Evolutionary conservation across 441 rosid genomes (phyloP), one percentile per base, ranked within the genome.

Genomic region (Francoa sonchifolia): DNA sequence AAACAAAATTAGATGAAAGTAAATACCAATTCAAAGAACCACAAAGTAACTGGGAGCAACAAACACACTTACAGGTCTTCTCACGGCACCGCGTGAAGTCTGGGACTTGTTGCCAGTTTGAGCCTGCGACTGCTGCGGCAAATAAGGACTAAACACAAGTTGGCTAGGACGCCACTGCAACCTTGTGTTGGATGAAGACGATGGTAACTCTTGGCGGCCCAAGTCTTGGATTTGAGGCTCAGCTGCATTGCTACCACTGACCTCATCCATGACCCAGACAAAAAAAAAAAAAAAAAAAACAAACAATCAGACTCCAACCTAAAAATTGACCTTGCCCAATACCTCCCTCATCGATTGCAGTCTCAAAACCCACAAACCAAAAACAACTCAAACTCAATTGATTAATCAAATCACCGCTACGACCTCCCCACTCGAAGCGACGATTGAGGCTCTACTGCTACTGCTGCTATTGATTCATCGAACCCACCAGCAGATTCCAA

Each of bases 31-130:
- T 23, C 38, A 32, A 17, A 38, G 13, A 41, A 36, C 10, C 8
- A 35, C 17, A n/a, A n/a, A n/a, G 6, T n/a, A 12, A 39, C 41
- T 34, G 29, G 50, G 17, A n/a, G n/a, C n/a, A n/a, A n/a, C n/a
- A n/a, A n/a, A n/a, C n/a, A 19, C 19, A 67, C 99, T 74, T 50
- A 92, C 99, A 50, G 96, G 64, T 62, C 66, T 77, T 65, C 73
- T 69, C 33, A 66, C 80, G 34, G 47, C 59, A 42, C 72, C 71
- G 27, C 64, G 77, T 66, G 69, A 73, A 48, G 52, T 61, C 42
- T 66, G 61, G 42, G 62, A 42, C 59, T 52, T 58, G 39, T 44
- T 20, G 13, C 16, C 65, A 29, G 73, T 40, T 30, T 29, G 71
- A 21, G 44, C 58, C 31, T 19, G 46, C 48, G n/a, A n/a, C n/a